These are phyloP conservation scores for Hypomontagnella submonticulosa DNA, from an alignment of 495 filamentous ascomycete species.

Conservation along the genomic window DNA sequence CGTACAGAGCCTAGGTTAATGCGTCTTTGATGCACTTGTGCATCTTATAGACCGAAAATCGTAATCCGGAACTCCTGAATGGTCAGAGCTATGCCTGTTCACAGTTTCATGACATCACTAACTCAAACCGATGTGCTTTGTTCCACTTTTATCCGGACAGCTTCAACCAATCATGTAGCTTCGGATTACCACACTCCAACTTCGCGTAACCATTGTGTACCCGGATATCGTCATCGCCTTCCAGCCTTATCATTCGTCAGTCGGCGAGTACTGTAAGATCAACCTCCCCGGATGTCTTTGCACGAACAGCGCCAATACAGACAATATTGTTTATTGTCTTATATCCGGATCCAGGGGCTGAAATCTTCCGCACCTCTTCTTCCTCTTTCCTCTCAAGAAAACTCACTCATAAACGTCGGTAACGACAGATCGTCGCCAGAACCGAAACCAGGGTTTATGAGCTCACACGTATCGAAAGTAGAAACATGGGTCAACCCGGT, in stretches of 20 bases:
- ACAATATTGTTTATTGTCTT: too few relatives aligned
- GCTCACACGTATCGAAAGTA: conserved; percentile 1
- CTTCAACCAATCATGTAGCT: conserved; percentile 23
- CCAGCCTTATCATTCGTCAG: not conserved
- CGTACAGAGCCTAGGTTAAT: not conserved
- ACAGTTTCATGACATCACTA: conserved; percentile 30
- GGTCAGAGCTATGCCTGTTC: conserved; percentile 31
- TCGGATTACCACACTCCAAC: conserved; percentile 1
- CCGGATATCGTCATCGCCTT: not conserved
- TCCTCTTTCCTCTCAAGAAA: conserved; percentile 4
- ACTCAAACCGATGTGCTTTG: conserved; percentile 1
- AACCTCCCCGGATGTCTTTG: too few relatives aligned
- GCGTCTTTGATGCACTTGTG: conserved; percentile 22
- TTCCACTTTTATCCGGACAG: conserved; percentile 3
- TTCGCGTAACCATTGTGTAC: too few relatives aligned
- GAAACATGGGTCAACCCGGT: conserved; percentile 12
- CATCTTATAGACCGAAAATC: conserved; percentile 17
- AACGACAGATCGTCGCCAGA: conserved; percentile 14
- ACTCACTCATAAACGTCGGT: conserved; percentile 24
- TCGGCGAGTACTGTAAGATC: too few relatives aligned
- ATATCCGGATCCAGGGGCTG: too few relatives aligned
- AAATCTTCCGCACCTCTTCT: not conserved
- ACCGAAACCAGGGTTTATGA: conserved; percentile 13
- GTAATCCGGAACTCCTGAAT: conserved; percentile 46
- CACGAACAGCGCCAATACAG: too few relatives aligned